phyloP scores from a whole-genome alignment of 257 asterid species.

The Parsonsia alboflavescens region DNA sequence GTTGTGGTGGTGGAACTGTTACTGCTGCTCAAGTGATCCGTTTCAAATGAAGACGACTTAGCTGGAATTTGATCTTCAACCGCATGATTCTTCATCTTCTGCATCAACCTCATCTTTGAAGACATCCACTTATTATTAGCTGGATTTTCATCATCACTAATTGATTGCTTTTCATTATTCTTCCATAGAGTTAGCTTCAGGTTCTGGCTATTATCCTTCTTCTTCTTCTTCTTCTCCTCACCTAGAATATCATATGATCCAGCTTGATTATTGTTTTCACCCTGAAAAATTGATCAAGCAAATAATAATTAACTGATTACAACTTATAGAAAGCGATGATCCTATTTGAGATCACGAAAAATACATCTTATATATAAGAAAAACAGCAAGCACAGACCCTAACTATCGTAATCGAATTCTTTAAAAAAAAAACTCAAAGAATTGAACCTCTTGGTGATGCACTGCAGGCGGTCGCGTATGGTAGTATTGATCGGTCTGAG shows the following conservation, averaged over 20 bases:
- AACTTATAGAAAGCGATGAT: too few relatives aligned
- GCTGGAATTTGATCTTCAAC: constrained; percentile 28
- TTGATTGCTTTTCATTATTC: constrained; percentile 24
- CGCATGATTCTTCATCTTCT: constrained; percentile 33
- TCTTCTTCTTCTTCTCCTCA: not conserved
- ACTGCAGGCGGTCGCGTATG: too few relatives aligned
- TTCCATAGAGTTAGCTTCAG: constrained; percentile 46
- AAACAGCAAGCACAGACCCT: not conserved
- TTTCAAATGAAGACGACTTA: constrained; percentile 37
- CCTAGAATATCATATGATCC: constrained; percentile 32
- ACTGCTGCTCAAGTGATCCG: constrained; percentile 51
- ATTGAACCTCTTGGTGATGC: constrained; percentile 35
- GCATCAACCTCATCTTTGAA: constrained; percentile 64
- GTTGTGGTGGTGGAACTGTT: constrained; percentile 39
- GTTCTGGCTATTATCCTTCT: constrained; percentile 33
- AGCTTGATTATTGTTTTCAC: constrained; percentile 6
- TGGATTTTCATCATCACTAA: constrained; percentile 12
- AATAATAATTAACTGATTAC: too few relatives aligned
- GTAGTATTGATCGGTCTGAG: constrained; percentile 27
- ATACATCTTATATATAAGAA: too few relatives aligned
- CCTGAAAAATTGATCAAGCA: constrained; percentile 6
- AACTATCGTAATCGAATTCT: not conserved
- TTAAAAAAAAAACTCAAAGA: too few relatives aligned
- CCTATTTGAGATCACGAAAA: not conserved
- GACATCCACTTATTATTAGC: constrained; percentile 49